Base-by-base conservation (phyloP, 768 basidiomycete genomes). In the Myochromella boudieri region DNA sequence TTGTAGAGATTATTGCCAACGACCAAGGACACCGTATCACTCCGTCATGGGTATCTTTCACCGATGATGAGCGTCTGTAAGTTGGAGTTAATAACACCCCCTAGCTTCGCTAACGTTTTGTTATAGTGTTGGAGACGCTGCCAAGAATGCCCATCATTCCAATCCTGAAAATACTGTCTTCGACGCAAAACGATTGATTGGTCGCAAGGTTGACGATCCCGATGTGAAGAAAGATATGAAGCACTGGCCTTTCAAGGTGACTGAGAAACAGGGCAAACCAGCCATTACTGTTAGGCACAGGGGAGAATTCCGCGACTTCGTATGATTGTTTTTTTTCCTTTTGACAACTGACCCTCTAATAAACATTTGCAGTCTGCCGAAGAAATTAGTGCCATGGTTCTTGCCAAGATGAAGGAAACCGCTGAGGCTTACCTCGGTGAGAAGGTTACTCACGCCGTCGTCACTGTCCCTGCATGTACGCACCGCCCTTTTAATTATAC, bases 361-460 rank as follows among this genome's bases (percentile, higher is more conserved):
- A 17, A 27, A 37, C 28, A 38, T 32, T 17, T 49, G n/a, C 14
- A 93, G 91, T 85, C 91, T 0, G 89, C 94, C 6, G 94, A 95
- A 67, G 93, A 97, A 71, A 84, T 98, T 57, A 89, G 85, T 33
- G 94, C 95, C 48, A 98, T 97, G 95, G 80, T 98, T 59, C 76
- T 98, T 45, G 74, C 68, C 50, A 98, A 97, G 80, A 97, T 98
- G 95, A 97, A 97, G 80, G 95, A 98, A 76, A 98, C 93, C 21
- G 95, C 95, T 47, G 95, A 97, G 78, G 89, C 94, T 14, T 97
- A 95, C 72, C 88, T 98, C 49, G 94, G 94, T 60, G 81, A 92
- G 62, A 88, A 91, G 68, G 94, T 98, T 65, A 93, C 93, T 50
- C 91, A 98, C 68, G 95, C 95, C 49, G 95, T 98, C 40, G 91